A percentile compares a stretch with the other conserved stretches of the same genome.
These are phyloP conservation scores for Blastobotrys serpentis DNA, from an alignment of 1,139 yeast genomes.

Conservation along the genomic window DNA sequence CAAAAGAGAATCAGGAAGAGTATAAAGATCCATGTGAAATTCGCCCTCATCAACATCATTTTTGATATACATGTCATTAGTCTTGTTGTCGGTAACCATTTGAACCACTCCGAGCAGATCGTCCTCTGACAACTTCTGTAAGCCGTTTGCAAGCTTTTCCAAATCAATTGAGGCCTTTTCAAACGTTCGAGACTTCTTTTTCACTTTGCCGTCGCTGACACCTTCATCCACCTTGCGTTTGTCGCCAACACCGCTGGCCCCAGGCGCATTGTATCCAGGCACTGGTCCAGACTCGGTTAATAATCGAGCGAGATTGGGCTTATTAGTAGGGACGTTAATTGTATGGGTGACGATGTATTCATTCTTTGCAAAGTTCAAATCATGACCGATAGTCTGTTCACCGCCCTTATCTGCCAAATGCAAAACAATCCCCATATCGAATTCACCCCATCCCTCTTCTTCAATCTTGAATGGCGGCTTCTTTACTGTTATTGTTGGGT, in stretches of 20 bases:
- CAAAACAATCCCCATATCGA: conserved; percentile 78
- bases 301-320: conserved; percentile 69
- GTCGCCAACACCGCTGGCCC: conserved; percentile 37
- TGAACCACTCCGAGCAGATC: conserved; percentile 93
- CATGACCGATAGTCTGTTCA: conserved; percentile 82
- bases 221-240: conserved; percentile 44
- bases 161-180: conserved; percentile 64
- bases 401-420: conserved; percentile 84
- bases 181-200: conserved; percentile 62
- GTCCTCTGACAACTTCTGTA: conserved; percentile 86
- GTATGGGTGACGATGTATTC: conserved; percentile 76
- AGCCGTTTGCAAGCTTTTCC: conserved; percentile 85
- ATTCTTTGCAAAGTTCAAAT: conserved; percentile 79
- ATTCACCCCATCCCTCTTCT: conserved; percentile 99
- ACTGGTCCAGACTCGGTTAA: conserved; percentile 81
- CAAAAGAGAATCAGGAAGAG: conserved; percentile 87
- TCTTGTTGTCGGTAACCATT: conserved; percentile 95
- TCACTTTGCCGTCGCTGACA: conserved; percentile 29
- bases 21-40: conserved; percentile 92
- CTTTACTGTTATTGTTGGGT: conserved; percentile 78
- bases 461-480: conserved; percentile 85
- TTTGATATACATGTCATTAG: conserved; percentile 93
- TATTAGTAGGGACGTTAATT: conserved; percentile 71
- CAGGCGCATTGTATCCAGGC: conserved; percentile 47
- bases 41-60: conserved; percentile 97